Evolutionary conservation across 306 rosid species (phyloP), one percentile per base, ranked within the genome.

Genomic region (Prunus padus): DNA sequence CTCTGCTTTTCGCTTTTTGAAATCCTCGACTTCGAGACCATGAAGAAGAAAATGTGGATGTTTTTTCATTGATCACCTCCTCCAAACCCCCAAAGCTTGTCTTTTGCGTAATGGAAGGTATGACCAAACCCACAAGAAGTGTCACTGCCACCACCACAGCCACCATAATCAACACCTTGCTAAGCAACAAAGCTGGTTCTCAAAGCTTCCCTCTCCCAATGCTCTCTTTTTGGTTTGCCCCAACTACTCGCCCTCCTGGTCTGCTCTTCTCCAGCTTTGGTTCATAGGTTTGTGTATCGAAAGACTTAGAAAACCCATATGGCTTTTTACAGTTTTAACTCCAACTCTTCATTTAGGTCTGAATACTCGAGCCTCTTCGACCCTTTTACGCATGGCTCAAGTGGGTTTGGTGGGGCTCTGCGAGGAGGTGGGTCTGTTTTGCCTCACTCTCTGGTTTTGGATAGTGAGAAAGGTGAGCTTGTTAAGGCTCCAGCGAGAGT

Each of bases 171-270:
- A 82, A 55, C 80, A 54, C 64, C 50, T 44, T 79, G 26, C 82
- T 77, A 22, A 86, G 69, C 71, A 76, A 76, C 76, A 69, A 73
- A 66, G 30, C 80, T 30, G 73, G 67, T 20, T 79, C 82, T 8
- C 80, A 80, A 52, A 83, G 64, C 75, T 80, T 83, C 74, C 86
- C 85, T 71, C 65, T 80, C 22, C 79, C 84, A 20, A 88, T 79
- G 79, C 92, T 87, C 75, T 85, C 92, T 60, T 90, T 92, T 62
- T 88, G 93, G 96, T 90, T 87, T 50, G 87, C 93, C 44, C 91
- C 89, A 8, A 87, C 86, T 0, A 81, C 91, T 76, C 89, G 93
- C 72, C 97, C 97, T 52, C 97, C 97, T n/a, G 86, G 90, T 73
- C 72, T 26, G 31, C 75, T 85, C 42, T 83, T 74, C 73, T 79